Conservation (phyloP, 1,284 basidiomycete genomes). For the Coniferiporia weirii region DNA sequence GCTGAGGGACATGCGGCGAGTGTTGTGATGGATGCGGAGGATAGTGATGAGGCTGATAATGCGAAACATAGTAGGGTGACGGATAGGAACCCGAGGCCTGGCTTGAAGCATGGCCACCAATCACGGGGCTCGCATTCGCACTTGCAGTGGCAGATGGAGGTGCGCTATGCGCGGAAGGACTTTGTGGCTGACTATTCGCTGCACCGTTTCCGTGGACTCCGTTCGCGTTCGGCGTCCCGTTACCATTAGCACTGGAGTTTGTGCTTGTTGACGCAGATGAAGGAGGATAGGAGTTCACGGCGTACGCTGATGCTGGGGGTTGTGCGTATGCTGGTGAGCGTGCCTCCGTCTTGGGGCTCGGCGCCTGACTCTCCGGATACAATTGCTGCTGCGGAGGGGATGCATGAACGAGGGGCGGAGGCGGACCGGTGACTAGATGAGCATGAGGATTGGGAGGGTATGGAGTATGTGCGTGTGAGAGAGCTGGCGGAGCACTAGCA, state of each 20-base stretch:
- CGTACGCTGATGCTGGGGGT: neutral
- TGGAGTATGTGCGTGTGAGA: neutral
- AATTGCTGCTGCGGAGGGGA: neutral
- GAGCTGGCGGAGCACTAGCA: conserved; percentile 9
- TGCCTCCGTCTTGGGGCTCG: neutral
- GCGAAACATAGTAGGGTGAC: neutral
- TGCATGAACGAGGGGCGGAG: neutral
- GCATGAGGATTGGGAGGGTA: conserved; percentile 18
- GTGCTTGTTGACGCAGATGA: neutral
- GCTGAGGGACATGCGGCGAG: neutral
- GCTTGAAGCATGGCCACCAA: neutral
- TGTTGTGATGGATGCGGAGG: neutral
- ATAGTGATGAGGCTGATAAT: neutral
- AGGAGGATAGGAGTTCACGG: neutral
- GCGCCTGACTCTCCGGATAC: neutral
- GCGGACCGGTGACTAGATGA: conserved; percentile 13
- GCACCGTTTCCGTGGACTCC: neutral
- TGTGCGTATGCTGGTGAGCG: neutral
- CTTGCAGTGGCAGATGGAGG: conserved; percentile 1
- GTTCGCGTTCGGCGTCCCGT: conserved; percentile 3
- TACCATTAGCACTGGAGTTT: neutral
- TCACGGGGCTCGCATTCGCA: conserved; percentile 6
- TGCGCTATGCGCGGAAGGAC: conserved; percentile 2
- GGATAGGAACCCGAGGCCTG: neutral
- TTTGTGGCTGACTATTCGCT: conserved; percentile 1